These are phyloP conservation scores for Talaromyces rugulosus DNA, from an alignment of 2,329 filamentous ascomycete genomes.

Conservation along the genomic window DNA sequence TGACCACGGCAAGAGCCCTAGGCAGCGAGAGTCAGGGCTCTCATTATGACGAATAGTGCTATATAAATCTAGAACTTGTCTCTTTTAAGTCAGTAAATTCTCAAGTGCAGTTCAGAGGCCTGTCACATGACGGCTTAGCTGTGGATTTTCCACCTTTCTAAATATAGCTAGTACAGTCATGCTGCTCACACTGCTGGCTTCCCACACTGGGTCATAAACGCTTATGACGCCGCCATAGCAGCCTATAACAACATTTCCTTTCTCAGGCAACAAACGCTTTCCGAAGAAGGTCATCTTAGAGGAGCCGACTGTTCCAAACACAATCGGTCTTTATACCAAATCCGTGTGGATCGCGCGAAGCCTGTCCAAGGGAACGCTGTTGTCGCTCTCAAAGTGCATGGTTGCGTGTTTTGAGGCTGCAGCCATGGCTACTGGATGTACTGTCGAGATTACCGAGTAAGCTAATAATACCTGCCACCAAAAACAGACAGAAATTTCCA, in stretches of 20 bases:
- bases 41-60: too few species aligned
- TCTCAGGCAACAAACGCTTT: background rate
- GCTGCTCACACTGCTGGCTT: background rate
- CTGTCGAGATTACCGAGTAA: background rate
- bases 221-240: background rate
- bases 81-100: too few species aligned
- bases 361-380: background rate
- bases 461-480: background rate
- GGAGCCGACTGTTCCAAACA: background rate
- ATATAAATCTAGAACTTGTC: too few species aligned
- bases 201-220: background rate
- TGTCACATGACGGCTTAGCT: too few species aligned
- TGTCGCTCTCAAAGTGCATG: background rate
- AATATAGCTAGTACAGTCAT: too few species aligned
- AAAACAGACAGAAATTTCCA: background rate
- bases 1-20: too few species aligned
- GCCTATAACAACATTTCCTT: background rate
- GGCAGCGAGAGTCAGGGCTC: too few species aligned
- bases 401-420: background rate
- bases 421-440: background rate
- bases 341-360: background rate
- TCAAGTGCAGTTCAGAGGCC: too few species aligned
- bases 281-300: background rate
- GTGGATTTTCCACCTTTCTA: too few species aligned
- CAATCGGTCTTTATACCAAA: background rate